These are phyloP conservation scores for Naegleria gruberi DNA, from an alignment of 208 protist genomes.

Conservation along the genomic window DNA sequence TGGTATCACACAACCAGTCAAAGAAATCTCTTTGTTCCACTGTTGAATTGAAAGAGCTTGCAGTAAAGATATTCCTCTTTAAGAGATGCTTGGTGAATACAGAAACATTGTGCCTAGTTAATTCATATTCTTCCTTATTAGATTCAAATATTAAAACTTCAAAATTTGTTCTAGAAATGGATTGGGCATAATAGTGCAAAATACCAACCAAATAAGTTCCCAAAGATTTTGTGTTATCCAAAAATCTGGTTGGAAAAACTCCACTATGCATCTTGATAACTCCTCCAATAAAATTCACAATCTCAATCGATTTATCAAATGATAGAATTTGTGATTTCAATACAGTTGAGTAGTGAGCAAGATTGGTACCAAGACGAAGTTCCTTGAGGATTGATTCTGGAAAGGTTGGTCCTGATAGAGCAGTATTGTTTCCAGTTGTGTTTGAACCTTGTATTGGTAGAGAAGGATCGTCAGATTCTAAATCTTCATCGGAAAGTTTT, in stretches of 20 bases:
- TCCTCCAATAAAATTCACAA: neutral
- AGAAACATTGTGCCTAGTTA: neutral
- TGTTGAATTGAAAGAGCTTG: neutral
- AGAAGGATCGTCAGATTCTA: neutral
- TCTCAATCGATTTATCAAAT: neutral
- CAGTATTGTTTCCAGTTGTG: neutral
- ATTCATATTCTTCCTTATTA: neutral
- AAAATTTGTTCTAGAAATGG: neutral
- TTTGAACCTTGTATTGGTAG: neutral
- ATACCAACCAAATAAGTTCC: neutral
- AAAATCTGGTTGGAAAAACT: neutral
- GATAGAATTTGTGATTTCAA: neutral
- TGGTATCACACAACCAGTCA: neutral
- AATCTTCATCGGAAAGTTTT: neutral
- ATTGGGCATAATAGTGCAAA: neutral
- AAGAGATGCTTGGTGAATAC: neutral
- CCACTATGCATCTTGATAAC: neutral
- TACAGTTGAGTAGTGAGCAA: no score
- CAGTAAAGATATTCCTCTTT: neutral
- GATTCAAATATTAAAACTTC: neutral
- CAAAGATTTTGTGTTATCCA: neutral
- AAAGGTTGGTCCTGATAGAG: no score
- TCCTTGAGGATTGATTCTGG: neutral
- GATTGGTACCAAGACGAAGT: neutral
- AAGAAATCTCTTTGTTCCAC: neutral